Base-by-base conservation (phyloP, 306 rosid genomes). In the Vachellia pachyceras region DNA sequence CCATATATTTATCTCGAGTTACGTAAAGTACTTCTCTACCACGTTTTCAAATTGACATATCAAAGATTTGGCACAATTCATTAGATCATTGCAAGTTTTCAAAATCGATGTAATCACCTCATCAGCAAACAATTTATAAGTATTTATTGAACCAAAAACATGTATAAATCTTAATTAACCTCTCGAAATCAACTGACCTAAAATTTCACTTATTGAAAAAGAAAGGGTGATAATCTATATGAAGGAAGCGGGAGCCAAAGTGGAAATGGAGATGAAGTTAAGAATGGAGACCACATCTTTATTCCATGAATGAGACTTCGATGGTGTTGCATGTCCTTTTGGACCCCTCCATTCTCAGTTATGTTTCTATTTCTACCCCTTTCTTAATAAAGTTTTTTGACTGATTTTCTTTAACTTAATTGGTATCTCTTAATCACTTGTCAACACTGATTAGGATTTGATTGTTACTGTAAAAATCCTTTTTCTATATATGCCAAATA, bases 321-420 rank as follows among this genome's bases (percentile, higher is more conserved):
- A 82, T 60, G 75, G 40, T 49, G 57, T 60, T 35, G 29, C 7
- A 57, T 86, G 47, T 17, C 55, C 70, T 73, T 72, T 77, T 79
- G 71, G 83, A 85, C 90, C 49, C 89, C 85, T 87, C 58, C 78
- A 60, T 82, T 78, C 73, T 84, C 79, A 72, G 79, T 84, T 64
- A 80, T 80, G 73, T 10, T 78, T 70, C 74, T 58, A 42, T 78
- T 11, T n/a, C 4, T 64, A 23, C 40, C 67, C n/a, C 58, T 1
- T 60, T 60, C 5, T 7, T 5, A 11, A 29, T 29, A 25, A 58
- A 58, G 39, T 4, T 3, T 58, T n/a, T n/a, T n/a, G n/a, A 2
- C 25, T 61, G 6, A 7, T 29, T 25, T 61, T 61, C 1, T 61
- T 25, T 25, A 18, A 61, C 18, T 61, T 25, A 11, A 61, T 10